Conservation (phyloP, 768 basidiomycete genomes). For the Hysterangium stoloniferum region DNA sequence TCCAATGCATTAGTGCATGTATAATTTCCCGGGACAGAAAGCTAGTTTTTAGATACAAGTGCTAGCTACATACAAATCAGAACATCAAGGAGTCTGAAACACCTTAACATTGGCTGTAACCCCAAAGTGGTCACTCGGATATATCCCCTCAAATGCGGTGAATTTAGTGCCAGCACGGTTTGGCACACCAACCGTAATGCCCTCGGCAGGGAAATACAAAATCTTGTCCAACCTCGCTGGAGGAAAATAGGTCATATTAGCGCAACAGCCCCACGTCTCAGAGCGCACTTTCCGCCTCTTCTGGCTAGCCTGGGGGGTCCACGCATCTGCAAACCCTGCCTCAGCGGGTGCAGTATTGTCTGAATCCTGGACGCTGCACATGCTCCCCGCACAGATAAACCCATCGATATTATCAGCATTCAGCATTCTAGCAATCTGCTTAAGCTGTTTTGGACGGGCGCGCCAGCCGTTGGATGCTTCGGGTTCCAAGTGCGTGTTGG, state of each 20-base stretch:
- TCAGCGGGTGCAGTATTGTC: constrained; percentile 28
- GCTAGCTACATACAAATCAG: too few relatives aligned
- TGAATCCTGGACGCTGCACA: constrained; percentile 33
- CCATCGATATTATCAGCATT: constrained; percentile 3
- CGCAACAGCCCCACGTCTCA: constrained; percentile 42
- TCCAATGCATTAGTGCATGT: too few relatives aligned
- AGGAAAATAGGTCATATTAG: constrained; percentile 33
- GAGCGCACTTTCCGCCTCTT: constrained; percentile 34
- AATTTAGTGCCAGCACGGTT: constrained; percentile 49
- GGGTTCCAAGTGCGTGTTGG: constrained; percentile 74
- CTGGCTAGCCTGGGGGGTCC: too few relatives aligned
- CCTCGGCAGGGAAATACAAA: constrained; percentile 42
- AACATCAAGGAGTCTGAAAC: too few relatives aligned
- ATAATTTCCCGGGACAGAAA: too few relatives aligned
- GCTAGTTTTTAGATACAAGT: too few relatives aligned
- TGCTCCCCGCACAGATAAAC: constrained; percentile 8
- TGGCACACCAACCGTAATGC: constrained; percentile 41
- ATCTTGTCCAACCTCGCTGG: constrained; percentile 58
- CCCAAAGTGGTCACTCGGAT: constrained; percentile 66
- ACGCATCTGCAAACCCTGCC: constrained; percentile 53
- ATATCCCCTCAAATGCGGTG: constrained; percentile 34
- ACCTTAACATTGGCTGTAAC: constrained; percentile 21
- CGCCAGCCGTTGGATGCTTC: constrained; percentile 35
- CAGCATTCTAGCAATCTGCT: constrained; percentile 4
- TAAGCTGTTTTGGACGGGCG: constrained; percentile 20